phyloP scores from a whole-genome alignment of 1,284 basidiomycete genomes.

The Trametes sp. region DNA sequence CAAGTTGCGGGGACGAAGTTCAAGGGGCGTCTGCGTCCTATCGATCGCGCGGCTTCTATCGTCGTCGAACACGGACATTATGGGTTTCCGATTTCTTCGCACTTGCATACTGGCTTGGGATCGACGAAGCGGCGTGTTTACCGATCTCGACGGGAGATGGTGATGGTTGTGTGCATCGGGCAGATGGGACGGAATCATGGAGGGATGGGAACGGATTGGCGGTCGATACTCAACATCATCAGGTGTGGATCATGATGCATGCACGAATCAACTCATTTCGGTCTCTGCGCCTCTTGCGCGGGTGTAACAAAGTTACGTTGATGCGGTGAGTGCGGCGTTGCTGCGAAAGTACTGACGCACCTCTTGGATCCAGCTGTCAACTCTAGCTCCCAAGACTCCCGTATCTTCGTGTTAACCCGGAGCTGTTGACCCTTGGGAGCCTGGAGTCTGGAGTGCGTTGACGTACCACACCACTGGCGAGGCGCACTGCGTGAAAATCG shows the following conservation, averaged over 20 bases:
- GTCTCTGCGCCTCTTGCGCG: not conserved
- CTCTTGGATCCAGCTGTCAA: no score
- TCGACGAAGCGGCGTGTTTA: not conserved
- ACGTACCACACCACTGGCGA: not conserved
- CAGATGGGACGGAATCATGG: not conserved
- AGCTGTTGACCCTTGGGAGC: no score
- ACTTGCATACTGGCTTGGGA: not conserved
- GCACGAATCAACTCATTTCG: not conserved
- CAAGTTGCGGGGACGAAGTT: not conserved
- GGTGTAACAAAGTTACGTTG: not conserved
- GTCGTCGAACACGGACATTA: not conserved
- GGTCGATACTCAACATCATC: constrained; percentile 12
- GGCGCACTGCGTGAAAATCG: not conserved
- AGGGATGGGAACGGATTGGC: constrained; percentile 1
- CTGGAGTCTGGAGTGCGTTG: not conserved
- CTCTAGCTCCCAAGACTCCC: no score
- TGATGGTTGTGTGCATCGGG: not conserved
- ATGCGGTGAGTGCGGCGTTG: not conserved
- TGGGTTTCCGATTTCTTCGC: not conserved
- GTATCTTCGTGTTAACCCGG: no score
- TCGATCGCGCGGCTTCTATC: not conserved
- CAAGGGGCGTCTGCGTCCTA: no score
- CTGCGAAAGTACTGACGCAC: not conserved
- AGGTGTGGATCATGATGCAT: constrained; percentile 1
- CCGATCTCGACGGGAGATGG: not conserved